These are phyloP conservation scores for Candida golubevii DNA, from an alignment of 805 yeast genomes.

Conservation along the genomic window DNA sequence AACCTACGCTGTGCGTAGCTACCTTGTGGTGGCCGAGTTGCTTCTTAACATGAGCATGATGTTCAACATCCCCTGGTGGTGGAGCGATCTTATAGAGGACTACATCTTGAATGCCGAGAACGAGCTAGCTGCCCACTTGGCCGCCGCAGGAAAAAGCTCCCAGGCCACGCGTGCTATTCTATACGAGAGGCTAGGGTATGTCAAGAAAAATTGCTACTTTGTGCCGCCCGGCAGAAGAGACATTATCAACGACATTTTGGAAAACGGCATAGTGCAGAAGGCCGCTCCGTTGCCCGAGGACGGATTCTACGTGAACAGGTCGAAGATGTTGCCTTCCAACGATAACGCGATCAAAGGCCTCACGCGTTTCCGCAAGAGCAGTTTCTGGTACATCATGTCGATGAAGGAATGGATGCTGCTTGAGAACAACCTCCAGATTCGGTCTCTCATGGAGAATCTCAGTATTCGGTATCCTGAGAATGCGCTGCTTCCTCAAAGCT, in stretches of 20 bases:
- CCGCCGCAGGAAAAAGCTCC: conserved; percentile 38
- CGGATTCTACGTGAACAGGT: conserved; percentile 30
- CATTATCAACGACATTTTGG: conserved; percentile 10
- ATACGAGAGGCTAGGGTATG: conserved; percentile 37
- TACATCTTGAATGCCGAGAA: conserved; percentile 44
- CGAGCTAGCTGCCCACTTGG: conserved; percentile 42
- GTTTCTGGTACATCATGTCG: conserved; percentile 72
- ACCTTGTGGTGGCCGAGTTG: conserved; percentile 67
- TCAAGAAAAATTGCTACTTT: conserved; percentile 10
- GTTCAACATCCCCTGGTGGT: conserved; percentile 42
- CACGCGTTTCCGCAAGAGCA: conserved; percentile 66
- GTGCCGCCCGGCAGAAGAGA: conserved; percentile 10
- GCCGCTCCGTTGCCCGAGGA: conserved; percentile 25
- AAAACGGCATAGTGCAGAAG: conserved; percentile 6
- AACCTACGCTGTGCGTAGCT: conserved; percentile 65
- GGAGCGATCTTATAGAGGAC: conserved; percentile 41
- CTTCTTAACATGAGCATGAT: conserved; percentile 45
- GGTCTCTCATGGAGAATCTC: conserved; percentile 24
- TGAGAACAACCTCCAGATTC: conserved; percentile 25
- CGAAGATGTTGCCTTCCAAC: conserved; percentile 31
- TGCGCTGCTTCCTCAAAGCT: conserved; percentile 15
- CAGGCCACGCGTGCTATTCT: conserved; percentile 43
- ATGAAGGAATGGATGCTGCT: conserved; percentile 59
- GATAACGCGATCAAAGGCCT: conserved; percentile 45
- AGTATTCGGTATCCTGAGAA: conserved; percentile 19